Evolutionary conservation across 2,329 filamentous ascomycete species (phyloP).

Genomic region (Calonectria henricotiae): DNA sequence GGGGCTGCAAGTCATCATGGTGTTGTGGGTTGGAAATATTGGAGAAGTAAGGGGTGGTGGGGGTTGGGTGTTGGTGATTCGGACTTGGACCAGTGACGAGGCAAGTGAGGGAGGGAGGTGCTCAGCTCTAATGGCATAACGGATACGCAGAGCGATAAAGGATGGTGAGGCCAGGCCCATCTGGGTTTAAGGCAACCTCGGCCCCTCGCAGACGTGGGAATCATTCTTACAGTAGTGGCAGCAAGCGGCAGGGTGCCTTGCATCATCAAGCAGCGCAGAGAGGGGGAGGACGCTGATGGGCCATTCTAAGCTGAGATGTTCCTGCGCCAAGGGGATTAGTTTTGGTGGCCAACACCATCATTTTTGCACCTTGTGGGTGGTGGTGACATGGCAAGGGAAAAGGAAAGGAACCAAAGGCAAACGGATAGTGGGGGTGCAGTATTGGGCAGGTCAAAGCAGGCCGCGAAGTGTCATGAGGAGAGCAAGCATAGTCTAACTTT

Average conservation of each 20-base stretch:
- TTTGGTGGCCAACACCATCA: conserved; percentile 42
- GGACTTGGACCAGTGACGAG: conserved; percentile 23
- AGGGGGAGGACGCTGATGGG: conserved; percentile 28
- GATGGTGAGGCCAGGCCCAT: conserved; percentile 22
- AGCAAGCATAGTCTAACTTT: background rate
- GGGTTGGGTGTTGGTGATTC: conserved; percentile 30
- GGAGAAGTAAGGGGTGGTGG: conserved; percentile 35
- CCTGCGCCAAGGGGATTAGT: conserved; percentile 35
- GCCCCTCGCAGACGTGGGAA: conserved; percentile 22
- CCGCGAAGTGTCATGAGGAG: background rate
- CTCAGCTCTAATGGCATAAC: conserved; percentile 1
- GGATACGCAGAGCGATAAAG: background rate
- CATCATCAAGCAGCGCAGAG: conserved; percentile 40
- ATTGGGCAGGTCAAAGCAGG: background rate
- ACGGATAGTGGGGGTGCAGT: conserved; percentile 4
- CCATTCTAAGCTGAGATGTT: conserved; percentile 42
- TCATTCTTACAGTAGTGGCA: conserved; percentile 29
- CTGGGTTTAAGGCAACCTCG: conserved; percentile 9
- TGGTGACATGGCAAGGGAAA: conserved; percentile 1
- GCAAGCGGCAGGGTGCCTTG: conserved; percentile 43
- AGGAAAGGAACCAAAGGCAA: background rate
- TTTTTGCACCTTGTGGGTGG: conserved; percentile 9
- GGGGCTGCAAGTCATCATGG: conserved; percentile 49
- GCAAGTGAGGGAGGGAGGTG: conserved; percentile 11
- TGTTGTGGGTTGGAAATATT: conserved; percentile 25